Percentiles rank a stretch among this genome's conserved stretches.
phyloP scores from a whole-genome alignment of 257 asterid genomes.

The Orobanche coerulescens region DNA sequence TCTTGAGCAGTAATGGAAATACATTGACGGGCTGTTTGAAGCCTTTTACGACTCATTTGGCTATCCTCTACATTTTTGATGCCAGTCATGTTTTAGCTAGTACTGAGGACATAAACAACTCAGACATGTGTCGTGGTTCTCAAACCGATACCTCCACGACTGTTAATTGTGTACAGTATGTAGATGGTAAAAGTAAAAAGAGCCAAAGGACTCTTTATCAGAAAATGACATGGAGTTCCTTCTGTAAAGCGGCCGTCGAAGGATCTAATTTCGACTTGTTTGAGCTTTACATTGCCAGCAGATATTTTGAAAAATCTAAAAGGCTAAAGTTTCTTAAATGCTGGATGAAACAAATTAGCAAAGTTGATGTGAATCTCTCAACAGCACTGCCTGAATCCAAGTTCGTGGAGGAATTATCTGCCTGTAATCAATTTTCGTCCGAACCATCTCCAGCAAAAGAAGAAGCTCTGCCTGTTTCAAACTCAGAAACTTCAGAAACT shows the following conservation, averaged over 20 bases:
- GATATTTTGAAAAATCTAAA: constrained; percentile 40
- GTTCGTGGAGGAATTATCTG: constrained; percentile 25
- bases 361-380: constrained; percentile 29
- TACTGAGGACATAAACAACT: constrained; percentile 25
- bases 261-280: constrained; percentile 62
- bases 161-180: constrained; percentile 32
- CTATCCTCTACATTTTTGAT: constrained; percentile 39
- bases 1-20: constrained; percentile 42
- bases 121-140: constrained; percentile 36
- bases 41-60: constrained; percentile 66
- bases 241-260: constrained; percentile 48
- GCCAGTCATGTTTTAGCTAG: constrained; percentile 21
- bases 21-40: constrained; percentile 42
- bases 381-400: constrained; percentile 28
- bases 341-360: constrained; percentile 72
- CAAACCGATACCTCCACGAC: constrained; percentile 60
- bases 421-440: constrained; percentile 25
- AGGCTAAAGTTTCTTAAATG: constrained; percentile 78
- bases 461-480: constrained; percentile 28
- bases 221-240: constrained; percentile 70
- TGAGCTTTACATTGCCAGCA: constrained; percentile 43
- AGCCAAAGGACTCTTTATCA: constrained; percentile 30
- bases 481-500: constrained; percentile 40
- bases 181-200: constrained; percentile 44
- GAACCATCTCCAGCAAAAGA: constrained; percentile 41